A percentile compares a stretch with the other conserved stretches of the same genome.
These are phyloP conservation scores for Suhomyces emberorum DNA, from an alignment of 805 yeast species.

Conservation along the genomic window DNA sequence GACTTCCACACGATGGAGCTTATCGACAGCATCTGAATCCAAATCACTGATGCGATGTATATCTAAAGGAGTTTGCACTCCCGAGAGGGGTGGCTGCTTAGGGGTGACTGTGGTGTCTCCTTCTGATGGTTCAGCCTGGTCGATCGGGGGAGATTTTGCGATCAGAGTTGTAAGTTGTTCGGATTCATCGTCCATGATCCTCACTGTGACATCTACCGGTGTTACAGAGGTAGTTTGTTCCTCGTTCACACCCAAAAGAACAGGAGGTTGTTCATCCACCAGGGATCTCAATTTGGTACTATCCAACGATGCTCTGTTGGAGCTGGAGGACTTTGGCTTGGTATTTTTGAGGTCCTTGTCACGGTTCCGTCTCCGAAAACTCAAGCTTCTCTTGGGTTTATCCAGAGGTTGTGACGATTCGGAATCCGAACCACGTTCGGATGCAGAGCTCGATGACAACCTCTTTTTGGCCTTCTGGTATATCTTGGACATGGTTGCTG, in stretches of 20 bases:
- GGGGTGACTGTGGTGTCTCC: too few relatives aligned
- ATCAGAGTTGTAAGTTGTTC: not conserved
- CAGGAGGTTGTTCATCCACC: not conserved
- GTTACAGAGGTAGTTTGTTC: not conserved
- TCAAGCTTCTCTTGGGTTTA: constrained; percentile 8
- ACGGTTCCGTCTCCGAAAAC: constrained; percentile 6
- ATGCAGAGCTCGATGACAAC: constrained; percentile 5
- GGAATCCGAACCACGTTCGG: constrained; percentile 2
- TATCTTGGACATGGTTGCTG: constrained; percentile 12
- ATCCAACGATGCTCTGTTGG: not conserved
- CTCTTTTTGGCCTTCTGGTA: constrained; percentile 11
- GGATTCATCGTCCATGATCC: not conserved
- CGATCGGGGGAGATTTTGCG: not conserved
- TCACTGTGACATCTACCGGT: constrained; percentile 3
- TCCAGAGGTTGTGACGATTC: not conserved
- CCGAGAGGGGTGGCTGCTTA: too few relatives aligned
- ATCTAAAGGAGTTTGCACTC: too few relatives aligned
- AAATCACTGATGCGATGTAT: too few relatives aligned
- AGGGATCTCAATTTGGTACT: not conserved
- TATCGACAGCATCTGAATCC: too few relatives aligned
- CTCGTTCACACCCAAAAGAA: not conserved
- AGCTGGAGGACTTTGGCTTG: not conserved
- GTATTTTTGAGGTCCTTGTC: not conserved
- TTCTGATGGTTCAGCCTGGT: not conserved
- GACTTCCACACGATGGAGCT: too few relatives aligned